Conservation (phyloP, 345 rosid species). For the Balakata baccata region DNA sequence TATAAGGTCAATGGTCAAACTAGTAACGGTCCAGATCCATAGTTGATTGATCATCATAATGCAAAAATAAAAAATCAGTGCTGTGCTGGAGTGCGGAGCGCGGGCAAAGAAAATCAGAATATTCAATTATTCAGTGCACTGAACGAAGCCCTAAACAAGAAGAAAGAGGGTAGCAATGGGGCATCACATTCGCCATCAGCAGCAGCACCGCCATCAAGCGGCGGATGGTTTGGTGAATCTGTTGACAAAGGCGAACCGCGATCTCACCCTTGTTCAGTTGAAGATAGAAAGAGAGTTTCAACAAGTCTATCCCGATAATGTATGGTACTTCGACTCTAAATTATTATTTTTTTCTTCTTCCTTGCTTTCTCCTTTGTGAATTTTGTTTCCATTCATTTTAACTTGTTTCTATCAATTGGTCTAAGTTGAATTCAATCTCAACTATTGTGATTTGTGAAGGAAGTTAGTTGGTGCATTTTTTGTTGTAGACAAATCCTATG, state of each 20-base stretch:
- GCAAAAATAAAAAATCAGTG: not conserved
- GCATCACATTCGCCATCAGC: conserved; percentile 1
- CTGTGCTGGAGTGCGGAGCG: not conserved
- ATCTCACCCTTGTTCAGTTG: conserved; percentile 59
- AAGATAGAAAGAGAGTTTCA: conserved; percentile 80
- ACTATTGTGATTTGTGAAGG: not conserved
- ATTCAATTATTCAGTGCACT: not conserved
- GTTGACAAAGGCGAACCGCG: conserved; percentile 61
- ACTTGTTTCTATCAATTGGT: not conserved
- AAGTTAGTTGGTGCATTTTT: no score
- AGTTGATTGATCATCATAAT: not conserved
- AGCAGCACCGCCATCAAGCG: conserved; percentile 23
- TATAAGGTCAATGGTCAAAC: no score
- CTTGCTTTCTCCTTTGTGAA: not conserved
- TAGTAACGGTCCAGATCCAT: no score
- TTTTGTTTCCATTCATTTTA: not conserved
- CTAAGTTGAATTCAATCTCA: not conserved
- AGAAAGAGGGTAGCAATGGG: conserved; percentile 20
- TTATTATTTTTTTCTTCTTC: not conserved
- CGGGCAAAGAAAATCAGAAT: not conserved
- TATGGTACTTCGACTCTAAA: conserved; percentile 13
- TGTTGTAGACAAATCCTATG: conserved; percentile 72
- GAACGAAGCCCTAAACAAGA: not conserved
- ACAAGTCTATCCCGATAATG: conserved; percentile 70
- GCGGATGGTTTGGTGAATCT: conserved; percentile 45